These are phyloP conservation scores for Fusarium guadeloupense DNA, from an alignment of 2,329 filamentous ascomycete species.

Conservation along the genomic window DNA sequence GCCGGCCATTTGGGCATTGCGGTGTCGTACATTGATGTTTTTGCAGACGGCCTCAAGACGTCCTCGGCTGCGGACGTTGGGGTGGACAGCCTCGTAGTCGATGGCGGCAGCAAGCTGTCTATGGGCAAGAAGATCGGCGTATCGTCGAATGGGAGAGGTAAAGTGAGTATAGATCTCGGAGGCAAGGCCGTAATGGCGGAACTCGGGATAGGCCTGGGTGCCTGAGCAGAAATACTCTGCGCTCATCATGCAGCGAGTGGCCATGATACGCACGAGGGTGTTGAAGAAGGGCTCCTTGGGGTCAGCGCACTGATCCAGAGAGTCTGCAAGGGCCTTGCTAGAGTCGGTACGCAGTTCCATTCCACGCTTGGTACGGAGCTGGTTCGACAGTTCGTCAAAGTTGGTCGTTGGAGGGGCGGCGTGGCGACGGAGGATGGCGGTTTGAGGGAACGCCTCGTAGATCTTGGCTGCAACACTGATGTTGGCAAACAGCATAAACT, in stretches of 20 bases:
- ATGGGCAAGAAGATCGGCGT: constrained; percentile 95
- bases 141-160: constrained; percentile 94
- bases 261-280: constrained; percentile 95
- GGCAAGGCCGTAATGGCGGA: constrained; percentile 95
- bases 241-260: constrained; percentile 98
- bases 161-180: constrained; percentile 99
- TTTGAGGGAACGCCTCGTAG: constrained; percentile 92
- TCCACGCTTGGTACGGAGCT: constrained; percentile 86
- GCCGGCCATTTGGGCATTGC: constrained; percentile 95
- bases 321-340: constrained; percentile 92
- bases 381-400: constrained; percentile 92
- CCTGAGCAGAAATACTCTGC: constrained; percentile 98
- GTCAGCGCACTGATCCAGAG: constrained; percentile 85
- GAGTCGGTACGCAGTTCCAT: constrained; percentile 85
- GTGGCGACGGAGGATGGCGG: constrained; percentile 91
- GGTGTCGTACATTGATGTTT: constrained; percentile 97
- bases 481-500: constrained; percentile 99
- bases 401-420: constrained; percentile 92
- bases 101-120: constrained; percentile 95
- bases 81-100: constrained; percentile 86
- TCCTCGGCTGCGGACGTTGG: constrained; percentile 80
- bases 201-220: constrained; percentile 91
- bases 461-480: constrained; percentile 91
- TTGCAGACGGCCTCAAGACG: constrained; percentile 94
- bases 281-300: constrained; percentile 93